Base-by-base conservation (phyloP, 2,329 filamentous ascomycete genomes). In the Fusarium sp. region DNA sequence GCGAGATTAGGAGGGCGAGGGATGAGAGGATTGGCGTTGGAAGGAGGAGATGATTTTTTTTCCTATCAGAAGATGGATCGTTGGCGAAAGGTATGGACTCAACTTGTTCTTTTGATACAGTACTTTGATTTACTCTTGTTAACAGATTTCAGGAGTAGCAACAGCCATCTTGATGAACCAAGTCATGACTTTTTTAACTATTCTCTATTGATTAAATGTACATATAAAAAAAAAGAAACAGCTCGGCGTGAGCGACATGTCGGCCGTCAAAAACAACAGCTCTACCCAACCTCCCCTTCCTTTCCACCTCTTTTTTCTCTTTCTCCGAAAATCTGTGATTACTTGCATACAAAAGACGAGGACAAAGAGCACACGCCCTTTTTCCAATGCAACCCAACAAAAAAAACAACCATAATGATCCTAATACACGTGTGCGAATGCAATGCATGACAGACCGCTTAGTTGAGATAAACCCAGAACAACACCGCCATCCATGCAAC, bases 401-500 rank as follows among this genome's bases (percentile, higher is more conserved):
- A 52, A 11, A 52, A 45, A 54, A 52, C 7, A 52, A 37, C 5
- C 8, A 23, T 14, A 14, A 59, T 48, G 43, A 6, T 54, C 58
- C 54, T 58, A 63, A 54, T 37, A 63, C 60, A 64, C 30, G 45
- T 59, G 52, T 25, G 64, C 20, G 11, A 65, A 74, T 14, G 20
- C 43, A 30, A 30, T 34, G 20, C 52, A 57, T 57, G 52, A 56
- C 25, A 32, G 30, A 32, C 32, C 52, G n/a, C 87, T 83, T 88
- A 90, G 66, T 92, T 86, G 76, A 96, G 83, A 83, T 91, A 94
- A 34, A 86, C 86, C 86, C 93, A 97, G 81, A 91, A 91, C 16
- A 85, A 74, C 52, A 92, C 81, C 23, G 90, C 90, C 81, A 93
- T 88, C 87, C 89, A 90, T 7, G 86, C 86, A 5, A 95, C 91